These are phyloP conservation scores for Epichloe hybrida DNA, from an alignment of 2,329 filamentous ascomycete species.

Conservation along the genomic window DNA sequence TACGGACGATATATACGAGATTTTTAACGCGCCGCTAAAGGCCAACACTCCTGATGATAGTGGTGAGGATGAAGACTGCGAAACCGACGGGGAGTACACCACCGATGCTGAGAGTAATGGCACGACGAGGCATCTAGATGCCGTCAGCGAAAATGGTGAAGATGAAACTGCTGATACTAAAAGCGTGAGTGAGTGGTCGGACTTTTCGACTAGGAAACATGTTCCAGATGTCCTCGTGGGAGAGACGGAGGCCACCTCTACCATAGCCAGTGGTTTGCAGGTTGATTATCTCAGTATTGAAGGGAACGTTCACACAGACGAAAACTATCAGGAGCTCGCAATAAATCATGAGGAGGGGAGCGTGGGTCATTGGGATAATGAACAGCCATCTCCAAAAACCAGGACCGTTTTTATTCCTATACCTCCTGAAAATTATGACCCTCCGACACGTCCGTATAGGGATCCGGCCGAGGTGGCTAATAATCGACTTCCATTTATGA, in stretches of 20 bases:
- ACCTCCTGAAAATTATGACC: slow-evolving; percentile 75
- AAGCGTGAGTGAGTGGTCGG: slow-evolving; percentile 74
- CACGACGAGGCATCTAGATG: slow-evolving; percentile 54
- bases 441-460: slow-evolving; percentile 66
- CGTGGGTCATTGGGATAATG: slow-evolving; percentile 27
- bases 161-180: slow-evolving; percentile 44
- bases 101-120: slow-evolving; percentile 75
- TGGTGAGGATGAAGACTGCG: slow-evolving; percentile 54
- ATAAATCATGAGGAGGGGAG: slow-evolving; percentile 21
- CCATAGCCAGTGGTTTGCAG: slow-evolving; percentile 15
- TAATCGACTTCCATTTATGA: slow-evolving; percentile 94
- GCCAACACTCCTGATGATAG: slow-evolving; percentile 24
- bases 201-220: slow-evolving; percentile 65
- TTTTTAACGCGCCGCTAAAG: slow-evolving; percentile 70
- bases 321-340: slow-evolving; percentile 17
- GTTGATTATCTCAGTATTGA: background rate
- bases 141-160: slow-evolving; percentile 24
- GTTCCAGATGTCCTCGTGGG: slow-evolving; percentile 35
- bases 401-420: slow-evolving; percentile 63
- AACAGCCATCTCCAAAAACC: slow-evolving; percentile 34
- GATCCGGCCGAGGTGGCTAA: slow-evolving; percentile 71
- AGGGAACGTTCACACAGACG: background rate
- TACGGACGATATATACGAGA: slow-evolving; percentile 93
- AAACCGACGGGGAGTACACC: slow-evolving; percentile 64
- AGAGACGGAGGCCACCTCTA: slow-evolving; percentile 14